phyloP scores from a whole-genome alignment of 441 rosid genomes.

The Macaranga tanarius region DNA sequence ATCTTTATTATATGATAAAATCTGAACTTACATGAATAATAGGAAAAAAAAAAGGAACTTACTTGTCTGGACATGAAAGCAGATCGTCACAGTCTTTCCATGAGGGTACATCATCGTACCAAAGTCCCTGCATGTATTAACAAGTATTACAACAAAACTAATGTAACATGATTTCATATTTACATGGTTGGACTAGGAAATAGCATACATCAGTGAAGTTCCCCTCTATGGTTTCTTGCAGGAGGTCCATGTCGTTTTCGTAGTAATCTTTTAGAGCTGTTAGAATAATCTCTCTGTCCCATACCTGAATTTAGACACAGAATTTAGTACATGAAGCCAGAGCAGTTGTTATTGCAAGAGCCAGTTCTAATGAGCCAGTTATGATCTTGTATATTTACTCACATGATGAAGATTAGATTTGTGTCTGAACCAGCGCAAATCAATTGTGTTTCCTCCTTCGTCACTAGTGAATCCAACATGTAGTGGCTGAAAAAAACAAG shows the following conservation, averaged over 20 bases:
- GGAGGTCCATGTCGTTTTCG: constrained; percentile 67
- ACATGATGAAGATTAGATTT: constrained; percentile 93
- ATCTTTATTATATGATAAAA: neutral
- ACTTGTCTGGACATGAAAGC: constrained; percentile 66
- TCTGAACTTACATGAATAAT: neutral
- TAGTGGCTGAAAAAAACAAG: constrained; percentile 54
- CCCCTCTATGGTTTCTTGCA: constrained; percentile 56
- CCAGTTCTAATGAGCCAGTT: neutral
- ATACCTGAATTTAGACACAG: constrained; percentile 43
- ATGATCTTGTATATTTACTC: constrained; percentile 20
- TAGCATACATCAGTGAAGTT: constrained; percentile 71
- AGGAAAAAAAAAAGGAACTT: constrained; percentile 15
- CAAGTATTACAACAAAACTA: neutral
- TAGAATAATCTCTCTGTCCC: constrained; percentile 94
- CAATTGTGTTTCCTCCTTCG: constrained; percentile 82
- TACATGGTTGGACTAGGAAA: neutral
- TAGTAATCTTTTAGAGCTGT: constrained; percentile 72
- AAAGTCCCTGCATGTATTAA: constrained; percentile 51
- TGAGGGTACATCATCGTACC: constrained; percentile 67
- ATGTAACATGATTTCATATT: neutral
- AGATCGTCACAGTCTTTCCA: constrained; percentile 79
- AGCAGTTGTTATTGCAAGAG: too few relatives aligned
- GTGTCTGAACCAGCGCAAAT: constrained; percentile 79
- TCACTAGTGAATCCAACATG: constrained; percentile 85
- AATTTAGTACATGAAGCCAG: neutral